Percentiles rank a stretch among this genome's conserved stretches.
Evolutionary conservation across 495 filamentous ascomycete genomes (phyloP).

Genomic region (Penicillium paradoxum): DNA sequence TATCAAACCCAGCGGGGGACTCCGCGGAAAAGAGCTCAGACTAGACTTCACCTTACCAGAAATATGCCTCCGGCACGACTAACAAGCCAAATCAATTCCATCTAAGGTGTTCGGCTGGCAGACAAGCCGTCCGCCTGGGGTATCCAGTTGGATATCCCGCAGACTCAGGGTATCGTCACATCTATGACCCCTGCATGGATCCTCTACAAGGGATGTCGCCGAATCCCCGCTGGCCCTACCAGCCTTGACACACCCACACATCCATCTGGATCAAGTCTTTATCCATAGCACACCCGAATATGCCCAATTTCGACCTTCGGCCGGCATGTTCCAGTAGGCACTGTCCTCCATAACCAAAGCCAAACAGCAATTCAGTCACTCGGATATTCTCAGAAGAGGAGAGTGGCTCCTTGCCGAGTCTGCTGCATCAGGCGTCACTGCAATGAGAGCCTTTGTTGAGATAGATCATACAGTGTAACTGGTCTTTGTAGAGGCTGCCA

Average conservation of each 20-base stretch:
- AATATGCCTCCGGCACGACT: slow-evolving; percentile 26
- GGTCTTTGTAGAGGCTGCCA: slow-evolving; percentile 54
- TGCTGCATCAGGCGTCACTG: slow-evolving; percentile 60
- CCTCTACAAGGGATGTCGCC: slow-evolving; percentile 1
- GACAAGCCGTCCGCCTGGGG: slow-evolving; percentile 36
- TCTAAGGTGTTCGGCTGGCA: slow-evolving; percentile 39
- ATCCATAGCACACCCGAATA: slow-evolving; percentile 56
- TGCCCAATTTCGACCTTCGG: slow-evolving; percentile 51
- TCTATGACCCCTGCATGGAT: slow-evolving; percentile 31
- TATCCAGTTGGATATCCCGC: slow-evolving; percentile 30
- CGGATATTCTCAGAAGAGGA: slow-evolving; percentile 59
- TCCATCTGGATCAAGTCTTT: slow-evolving; percentile 74
- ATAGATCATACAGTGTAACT: slow-evolving; percentile 58
- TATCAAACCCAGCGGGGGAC: no score
- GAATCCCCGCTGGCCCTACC: slow-evolving; percentile 37
- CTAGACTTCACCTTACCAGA: no score
- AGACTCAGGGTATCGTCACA: slow-evolving; percentile 32
- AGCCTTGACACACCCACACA: slow-evolving; percentile 66
- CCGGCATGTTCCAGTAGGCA: slow-evolving; percentile 64
- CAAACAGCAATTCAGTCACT: slow-evolving; percentile 54
- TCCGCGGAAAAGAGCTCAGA: no score
- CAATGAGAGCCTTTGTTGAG: slow-evolving; percentile 71
- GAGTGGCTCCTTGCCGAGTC: slow-evolving; percentile 64
- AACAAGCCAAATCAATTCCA: slow-evolving; percentile 16
- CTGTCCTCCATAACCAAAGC: slow-evolving; percentile 56